phyloP scores from a whole-genome alignment of 73 alveolate genomes.

The Tetrahymena borealis region DNA sequence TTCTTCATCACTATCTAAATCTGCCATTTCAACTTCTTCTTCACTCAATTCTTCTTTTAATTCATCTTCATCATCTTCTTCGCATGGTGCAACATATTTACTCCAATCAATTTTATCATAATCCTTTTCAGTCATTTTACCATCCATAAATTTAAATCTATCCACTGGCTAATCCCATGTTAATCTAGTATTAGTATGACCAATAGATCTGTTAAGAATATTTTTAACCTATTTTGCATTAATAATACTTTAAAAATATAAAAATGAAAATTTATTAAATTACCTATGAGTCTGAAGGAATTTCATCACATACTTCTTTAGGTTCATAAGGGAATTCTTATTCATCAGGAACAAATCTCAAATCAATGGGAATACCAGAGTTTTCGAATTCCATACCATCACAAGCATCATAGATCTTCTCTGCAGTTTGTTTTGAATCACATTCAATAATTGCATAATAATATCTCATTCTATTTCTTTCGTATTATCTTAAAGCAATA shows the following conservation, averaged over 20 bases:
- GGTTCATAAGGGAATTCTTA: constrained; percentile 71
- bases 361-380: constrained; percentile 77
- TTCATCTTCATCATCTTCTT: constrained; percentile 69
- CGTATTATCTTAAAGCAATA: constrained; percentile 69
- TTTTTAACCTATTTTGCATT: background rate
- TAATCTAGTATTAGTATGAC: constrained; percentile 86
- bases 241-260: background rate
- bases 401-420: constrained; percentile 63
- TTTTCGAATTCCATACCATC: constrained; percentile 89
- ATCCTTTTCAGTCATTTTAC: constrained; percentile 72
- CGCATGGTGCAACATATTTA: constrained; percentile 52
- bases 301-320: constrained; percentile 73
- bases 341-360: constrained; percentile 83
- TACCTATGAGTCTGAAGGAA: constrained; percentile 64
- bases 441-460: constrained; percentile 89
- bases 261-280: background rate
- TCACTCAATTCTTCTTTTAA: constrained; percentile 61
- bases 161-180: constrained; percentile 95
- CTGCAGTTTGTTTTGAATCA: constrained; percentile 72
- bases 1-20: constrained; percentile 67
- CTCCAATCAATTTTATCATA: constrained; percentile 74
- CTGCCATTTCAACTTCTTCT: constrained; percentile 66
- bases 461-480: constrained; percentile 83
- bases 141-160: constrained; percentile 66
- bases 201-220: constrained; percentile 67